Evolutionary conservation across 2,329 filamentous ascomycete genomes (phyloP), one percentile per base, ranked within the genome.

Genomic region (Phyllosticta citrichinensis): DNA sequence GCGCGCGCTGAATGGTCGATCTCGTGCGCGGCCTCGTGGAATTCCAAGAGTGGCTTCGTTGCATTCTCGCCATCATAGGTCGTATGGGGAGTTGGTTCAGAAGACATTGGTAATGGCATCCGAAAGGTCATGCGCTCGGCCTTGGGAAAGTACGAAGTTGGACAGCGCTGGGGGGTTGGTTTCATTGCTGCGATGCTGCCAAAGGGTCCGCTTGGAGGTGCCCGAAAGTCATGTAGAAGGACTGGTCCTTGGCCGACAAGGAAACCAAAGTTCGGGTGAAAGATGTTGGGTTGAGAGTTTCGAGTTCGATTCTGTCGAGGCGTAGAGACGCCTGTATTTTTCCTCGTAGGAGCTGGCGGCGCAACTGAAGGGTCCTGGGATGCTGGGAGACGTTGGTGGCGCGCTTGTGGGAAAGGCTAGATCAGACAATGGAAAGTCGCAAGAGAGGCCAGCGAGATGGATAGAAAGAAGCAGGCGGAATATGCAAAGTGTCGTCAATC

Each of bases 121-220:
- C 17, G 50, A 19, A 52, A 52, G 50, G 27, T 50, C 27, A 35
- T 57, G 10, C 59, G 51, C 30, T 62, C 55, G 27, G 33, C 57
- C 20, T 60, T 61, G 52, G 64, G 64, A 51, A 65, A 65, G 50
- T 64, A 64, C 4, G 60, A 54, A n/a, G 51, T 33, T 22, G 50
- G 24, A 17, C 54, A 54, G 24, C 20, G 59, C 12, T 25, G 40
- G 3, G 40, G 52, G 19, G 22, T 27, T 17, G 17, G 33, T 5
- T 19, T 47, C 59, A 61, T 61, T 56, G 59, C 35, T 47, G 58
- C 10, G n/a, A 20, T 17, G 19, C 1, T 17, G 17, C 40, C 17
- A 10, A 6, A n/a, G n/a, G 9, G 24, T 12, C 19, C 51, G 19
- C 33, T 12, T 8, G 25, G 22, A 40, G 57, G 12, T 14, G 30